phyloP scores from a whole-genome alignment of 2,329 filamentous ascomycete species.

The Phaeosphaeria sp. region DNA sequence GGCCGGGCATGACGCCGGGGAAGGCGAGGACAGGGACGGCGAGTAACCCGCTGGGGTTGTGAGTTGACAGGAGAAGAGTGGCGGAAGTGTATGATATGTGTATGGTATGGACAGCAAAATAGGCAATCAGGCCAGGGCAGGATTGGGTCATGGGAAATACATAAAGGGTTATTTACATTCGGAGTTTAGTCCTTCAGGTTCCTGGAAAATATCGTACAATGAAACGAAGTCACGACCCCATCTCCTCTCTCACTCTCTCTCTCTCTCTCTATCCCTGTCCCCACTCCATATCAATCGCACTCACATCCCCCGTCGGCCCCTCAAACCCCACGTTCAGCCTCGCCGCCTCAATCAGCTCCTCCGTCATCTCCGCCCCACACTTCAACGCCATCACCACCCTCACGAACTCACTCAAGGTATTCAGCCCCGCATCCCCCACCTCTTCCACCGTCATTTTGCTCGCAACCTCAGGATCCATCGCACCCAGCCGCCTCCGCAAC shows the following conservation, averaged over 20 bases:
- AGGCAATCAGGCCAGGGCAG: too few relatives aligned
- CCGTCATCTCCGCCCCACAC: slow-evolving; percentile 29
- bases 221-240: not conserved
- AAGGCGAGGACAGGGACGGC: slow-evolving; percentile 43
- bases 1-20: slow-evolving; percentile 19
- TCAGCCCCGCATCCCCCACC: slow-evolving; percentile 29
- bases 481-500: slow-evolving; percentile 19
- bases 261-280: too few relatives aligned
- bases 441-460: slow-evolving; percentile 25
- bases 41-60: slow-evolving; percentile 53
- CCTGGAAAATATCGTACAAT: not conserved
- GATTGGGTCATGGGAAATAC: not conserved
- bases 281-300: slow-evolving; percentile 30
- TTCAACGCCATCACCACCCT: slow-evolving; percentile 34
- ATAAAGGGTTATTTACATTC: too few relatives aligned
- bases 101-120: too few relatives aligned
- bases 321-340: slow-evolving; percentile 32
- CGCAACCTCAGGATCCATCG: slow-evolving; percentile 20
- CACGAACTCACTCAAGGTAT: slow-evolving; percentile 42
- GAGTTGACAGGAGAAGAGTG: not conserved
- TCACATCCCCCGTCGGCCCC: slow-evolving; percentile 38
- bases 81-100: not conserved
- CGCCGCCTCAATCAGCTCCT: slow-evolving; percentile 38
- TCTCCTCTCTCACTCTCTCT: too few relatives aligned
- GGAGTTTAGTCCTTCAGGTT: too few relatives aligned